Evolutionary conservation across 805 yeast genomes (phyloP).

Genomic region (Hanseniaspora occidentalis): DNA sequence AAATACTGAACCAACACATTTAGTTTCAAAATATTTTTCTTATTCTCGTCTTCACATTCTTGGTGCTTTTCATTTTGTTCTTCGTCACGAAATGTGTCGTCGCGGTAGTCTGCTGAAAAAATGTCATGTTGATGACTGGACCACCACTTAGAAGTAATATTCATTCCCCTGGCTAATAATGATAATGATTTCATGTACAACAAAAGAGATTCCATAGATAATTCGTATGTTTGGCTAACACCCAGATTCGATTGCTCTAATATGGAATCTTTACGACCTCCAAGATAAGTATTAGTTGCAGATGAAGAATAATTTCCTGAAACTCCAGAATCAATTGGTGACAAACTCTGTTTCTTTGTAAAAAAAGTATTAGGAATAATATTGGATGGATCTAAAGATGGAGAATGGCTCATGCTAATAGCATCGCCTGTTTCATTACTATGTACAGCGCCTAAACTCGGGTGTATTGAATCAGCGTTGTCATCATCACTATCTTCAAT

Average conservation of each 20-base stretch:
- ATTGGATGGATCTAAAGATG: no score
- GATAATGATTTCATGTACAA: constrained; percentile 77
- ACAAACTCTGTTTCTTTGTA: no score
- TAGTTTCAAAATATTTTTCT: constrained; percentile 28
- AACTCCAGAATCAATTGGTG: no score
- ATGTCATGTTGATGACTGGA: constrained; percentile 31
- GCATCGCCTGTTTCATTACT: no score
- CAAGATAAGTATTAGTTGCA: no score
- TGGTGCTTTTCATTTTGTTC: constrained; percentile 5
- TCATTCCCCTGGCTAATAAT: constrained; percentile 76
- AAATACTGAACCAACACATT: constrained; percentile 82
- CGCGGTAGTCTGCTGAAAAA: constrained; percentile 13
- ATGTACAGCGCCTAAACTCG: constrained; percentile 3
- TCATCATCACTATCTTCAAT: constrained; percentile 26
- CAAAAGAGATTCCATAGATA: constrained; percentile 79
- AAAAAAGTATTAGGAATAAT: no score
- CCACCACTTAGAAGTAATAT: constrained; percentile 88
- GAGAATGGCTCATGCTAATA: no score
- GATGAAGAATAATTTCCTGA: no score
- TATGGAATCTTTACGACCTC: neutral
- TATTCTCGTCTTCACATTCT: neutral
- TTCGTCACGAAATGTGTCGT: neutral
- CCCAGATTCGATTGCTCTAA: constrained; percentile 6
- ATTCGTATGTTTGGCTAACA: constrained; percentile 30
- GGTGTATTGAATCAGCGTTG: constrained; percentile 8